These are phyloP conservation scores for Mycena rosella DNA, from an alignment of 768 basidiomycete genomes.

Conservation along the genomic window DNA sequence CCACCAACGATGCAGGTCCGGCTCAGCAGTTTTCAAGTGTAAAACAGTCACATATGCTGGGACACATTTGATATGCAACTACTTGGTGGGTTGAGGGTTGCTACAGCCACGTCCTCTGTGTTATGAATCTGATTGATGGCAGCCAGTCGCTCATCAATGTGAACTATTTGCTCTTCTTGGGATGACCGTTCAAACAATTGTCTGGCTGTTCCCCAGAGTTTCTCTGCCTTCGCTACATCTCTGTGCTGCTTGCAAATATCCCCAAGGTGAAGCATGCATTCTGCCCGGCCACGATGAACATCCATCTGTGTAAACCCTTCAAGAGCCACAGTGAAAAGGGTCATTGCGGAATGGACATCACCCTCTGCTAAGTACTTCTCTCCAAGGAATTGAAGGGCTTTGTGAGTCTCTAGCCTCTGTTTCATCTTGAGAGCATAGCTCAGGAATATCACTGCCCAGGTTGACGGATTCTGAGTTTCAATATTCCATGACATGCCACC, in stretches of 20 bases:
- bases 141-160: neutral
- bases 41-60: too few relatives aligned
- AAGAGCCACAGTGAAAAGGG: too few relatives aligned
- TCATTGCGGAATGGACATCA: too few relatives aligned
- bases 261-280: neutral
- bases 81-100: too few relatives aligned
- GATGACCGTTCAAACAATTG: conserved; percentile 1
- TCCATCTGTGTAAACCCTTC: too few relatives aligned
- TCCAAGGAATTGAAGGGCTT: neutral
- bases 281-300: neutral
- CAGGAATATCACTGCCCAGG: neutral
- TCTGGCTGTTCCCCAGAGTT: neutral
- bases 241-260: neutral
- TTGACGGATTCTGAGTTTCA: neutral
- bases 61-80: too few relatives aligned
- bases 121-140: too few relatives aligned
- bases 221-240: neutral
- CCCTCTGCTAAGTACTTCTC: too few relatives aligned
- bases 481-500: neutral
- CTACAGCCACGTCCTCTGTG: too few relatives aligned
- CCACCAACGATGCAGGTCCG: too few relatives aligned
- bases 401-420: neutral
- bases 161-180: neutral
- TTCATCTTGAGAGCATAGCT: neutral
- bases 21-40: too few relatives aligned